Base-by-base conservation (phyloP, 805 yeast species). In the Saccharomycopsis amapae region DNA sequence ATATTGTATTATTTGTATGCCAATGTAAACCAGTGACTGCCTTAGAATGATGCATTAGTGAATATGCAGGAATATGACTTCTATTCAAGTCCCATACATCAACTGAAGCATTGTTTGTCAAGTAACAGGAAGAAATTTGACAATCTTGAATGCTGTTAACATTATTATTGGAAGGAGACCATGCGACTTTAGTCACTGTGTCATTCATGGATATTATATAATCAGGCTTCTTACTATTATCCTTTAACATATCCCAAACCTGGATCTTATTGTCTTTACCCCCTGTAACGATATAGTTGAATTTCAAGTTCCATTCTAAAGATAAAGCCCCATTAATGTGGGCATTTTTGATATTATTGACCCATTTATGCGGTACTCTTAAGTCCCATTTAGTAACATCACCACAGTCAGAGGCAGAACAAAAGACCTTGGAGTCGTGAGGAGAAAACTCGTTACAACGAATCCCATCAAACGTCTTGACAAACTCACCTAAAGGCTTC, bases 251-350 rank as follows among this genome's bases (percentile, higher is more conserved):
- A 56, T 75, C 81, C 90, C 94, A 86, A 2, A 84, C 78, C 50
- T 84, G 86, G 30, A 84, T 69, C 61, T 79, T 81, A 44, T 83
- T 81, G 62, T 93, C 98, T 56, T 97, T 72, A 5, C 98, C 98
- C 13, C 97, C 97, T 18, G 96, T 85, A 4, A 81, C 80, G 18
- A 93, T 74, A 56, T 81, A 85, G 52, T 89, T 95, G 31, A 72
- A 60, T 32, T 78, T 80, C 0, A 94, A 95, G 58, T 89, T 96
- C 80, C 95, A 88, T 56, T 86, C 88, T 3, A 93, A 62, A 3
- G 94, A 77, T 15, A 89, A 66, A 0, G 95, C 97, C 2, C 96
- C 95, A 0, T 95, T 95, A 2, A 87, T 76, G 59, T 90, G 97
- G 2, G 96, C 94, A 56, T 82, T 85, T 78, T 42, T 80, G 68